phyloP scores from a whole-genome alignment of 1,284 basidiomycete genomes.

The Rhodotorula sp. region DNA sequence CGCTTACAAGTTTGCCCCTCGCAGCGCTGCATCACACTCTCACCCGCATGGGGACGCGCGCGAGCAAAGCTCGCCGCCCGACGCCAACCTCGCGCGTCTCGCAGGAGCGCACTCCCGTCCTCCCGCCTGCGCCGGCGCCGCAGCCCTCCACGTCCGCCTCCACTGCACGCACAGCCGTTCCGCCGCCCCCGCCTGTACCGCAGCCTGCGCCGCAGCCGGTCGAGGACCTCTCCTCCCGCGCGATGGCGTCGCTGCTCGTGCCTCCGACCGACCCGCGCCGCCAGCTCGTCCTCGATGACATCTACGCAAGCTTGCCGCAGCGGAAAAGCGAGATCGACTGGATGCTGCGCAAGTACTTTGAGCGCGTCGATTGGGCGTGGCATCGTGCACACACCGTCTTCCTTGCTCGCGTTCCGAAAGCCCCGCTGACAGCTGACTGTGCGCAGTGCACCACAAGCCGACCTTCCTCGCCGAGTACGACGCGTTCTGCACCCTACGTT shows the following conservation, averaged over 20 bases:
- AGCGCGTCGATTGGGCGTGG: slow-evolving; percentile 31
- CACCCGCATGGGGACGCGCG: slow-evolving; percentile 1
- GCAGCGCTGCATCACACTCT: not conserved
- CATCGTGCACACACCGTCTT: not conserved
- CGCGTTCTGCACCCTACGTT: slow-evolving; percentile 32
- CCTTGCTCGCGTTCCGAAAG: too few species aligned
- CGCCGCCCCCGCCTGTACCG: not conserved
- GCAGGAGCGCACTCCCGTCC: not conserved
- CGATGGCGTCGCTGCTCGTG: slow-evolving; percentile 25
- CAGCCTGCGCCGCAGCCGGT: not conserved
- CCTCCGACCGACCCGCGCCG: not conserved
- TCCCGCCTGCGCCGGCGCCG: not conserved
- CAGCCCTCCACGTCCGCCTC: too few species aligned
- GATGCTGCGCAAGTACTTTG: slow-evolving; percentile 26
- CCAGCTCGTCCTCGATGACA: slow-evolving; percentile 19
- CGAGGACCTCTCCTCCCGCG: slow-evolving; percentile 6
- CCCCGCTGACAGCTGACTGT: not conserved
- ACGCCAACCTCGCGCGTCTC: not conserved
- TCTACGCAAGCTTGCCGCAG: slow-evolving; percentile 14
- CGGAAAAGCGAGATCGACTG: slow-evolving; percentile 24
- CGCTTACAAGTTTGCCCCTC: not conserved
- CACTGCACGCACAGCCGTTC: not conserved
- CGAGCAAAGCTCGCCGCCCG: not conserved
- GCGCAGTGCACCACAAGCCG: slow-evolving; percentile 30
- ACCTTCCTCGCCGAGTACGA: slow-evolving; percentile 37